Evolutionary conservation across 352 stramenopile species (phyloP).

Genomic region (Pythium aristosporum): DNA sequence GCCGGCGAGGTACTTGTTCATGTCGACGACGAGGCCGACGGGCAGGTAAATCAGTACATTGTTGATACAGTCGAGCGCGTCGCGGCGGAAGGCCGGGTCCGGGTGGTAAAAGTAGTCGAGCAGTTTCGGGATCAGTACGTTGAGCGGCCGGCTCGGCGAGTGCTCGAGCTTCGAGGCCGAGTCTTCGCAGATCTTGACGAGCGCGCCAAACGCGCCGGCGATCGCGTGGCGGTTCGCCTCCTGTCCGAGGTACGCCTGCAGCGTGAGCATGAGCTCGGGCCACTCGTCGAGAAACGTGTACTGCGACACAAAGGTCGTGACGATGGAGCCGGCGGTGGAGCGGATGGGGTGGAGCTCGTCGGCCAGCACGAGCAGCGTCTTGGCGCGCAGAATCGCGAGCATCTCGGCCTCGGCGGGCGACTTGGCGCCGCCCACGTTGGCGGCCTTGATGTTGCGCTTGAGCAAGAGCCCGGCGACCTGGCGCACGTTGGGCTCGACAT

Average conservation of each 20-base stretch:
- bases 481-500: constrained; percentile 63
- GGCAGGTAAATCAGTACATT: constrained; percentile 90
- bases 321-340: constrained; percentile 69
- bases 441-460: constrained; percentile 87
- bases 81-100: constrained; percentile 68
- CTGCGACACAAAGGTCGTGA: constrained; percentile 87
- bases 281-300: constrained; percentile 88
- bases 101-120: constrained; percentile 89
- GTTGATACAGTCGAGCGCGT: constrained; percentile 89
- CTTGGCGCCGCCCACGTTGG: constrained; percentile 51
- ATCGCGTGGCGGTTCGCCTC: constrained; percentile 61
- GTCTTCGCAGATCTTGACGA: constrained; percentile 91
- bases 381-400: constrained; percentile 74
- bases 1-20: constrained; percentile 88
- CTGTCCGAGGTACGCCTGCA: constrained; percentile 59
- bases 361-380: constrained; percentile 67
- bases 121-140: constrained; percentile 85
- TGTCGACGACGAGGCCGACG: constrained; percentile 85
- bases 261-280: constrained; percentile 83
- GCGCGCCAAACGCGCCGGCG: constrained; percentile 80
- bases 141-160: constrained; percentile 83
- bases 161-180: constrained; percentile 88
- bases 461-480: constrained; percentile 80
- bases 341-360: constrained; percentile 71
- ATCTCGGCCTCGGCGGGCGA: constrained; percentile 66